Conservation (phyloP, 345 rosid species). For the Lumnitzera littorea region DNA sequence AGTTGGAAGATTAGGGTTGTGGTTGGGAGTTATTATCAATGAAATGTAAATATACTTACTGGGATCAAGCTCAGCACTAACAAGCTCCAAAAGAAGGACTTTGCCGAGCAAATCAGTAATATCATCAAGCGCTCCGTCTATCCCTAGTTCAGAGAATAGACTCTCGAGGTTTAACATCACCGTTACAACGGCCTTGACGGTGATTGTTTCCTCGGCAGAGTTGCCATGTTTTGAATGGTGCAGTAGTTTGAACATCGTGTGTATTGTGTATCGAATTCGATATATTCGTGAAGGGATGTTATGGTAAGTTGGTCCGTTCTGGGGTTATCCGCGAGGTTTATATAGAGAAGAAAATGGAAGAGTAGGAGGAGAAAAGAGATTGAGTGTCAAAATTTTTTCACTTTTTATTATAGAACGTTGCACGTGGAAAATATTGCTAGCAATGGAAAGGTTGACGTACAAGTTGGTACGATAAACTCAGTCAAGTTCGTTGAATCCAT, state of each 20-base stretch:
- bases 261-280: background rate
- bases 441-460: no score
- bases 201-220: background rate
- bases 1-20: no score
- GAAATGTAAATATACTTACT: conserved; percentile 21
- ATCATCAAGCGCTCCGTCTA: conserved; percentile 30
- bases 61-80: conserved; percentile 42
- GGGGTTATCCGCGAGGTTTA: no score
- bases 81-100: conserved; percentile 45
- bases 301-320: no score
- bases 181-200: conserved; percentile 30
- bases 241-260: conserved; percentile 30
- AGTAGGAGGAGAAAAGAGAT: background rate
- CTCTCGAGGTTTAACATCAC: conserved; percentile 25
- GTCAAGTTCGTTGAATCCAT: no score
- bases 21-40: no score
- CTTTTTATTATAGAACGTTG: background rate
- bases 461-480: no score
- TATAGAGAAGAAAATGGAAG: background rate
- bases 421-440: no score
- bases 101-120: conserved; percentile 39
- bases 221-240: conserved; percentile 7
- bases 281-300: no score
- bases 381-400: background rate
- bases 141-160: conserved; percentile 17